A percentile compares a stretch with the other conserved stretches of the same genome.
phyloP scores from a whole-genome alignment of 2,329 filamentous ascomycete genomes.

The Myriangium duriaei region DNA sequence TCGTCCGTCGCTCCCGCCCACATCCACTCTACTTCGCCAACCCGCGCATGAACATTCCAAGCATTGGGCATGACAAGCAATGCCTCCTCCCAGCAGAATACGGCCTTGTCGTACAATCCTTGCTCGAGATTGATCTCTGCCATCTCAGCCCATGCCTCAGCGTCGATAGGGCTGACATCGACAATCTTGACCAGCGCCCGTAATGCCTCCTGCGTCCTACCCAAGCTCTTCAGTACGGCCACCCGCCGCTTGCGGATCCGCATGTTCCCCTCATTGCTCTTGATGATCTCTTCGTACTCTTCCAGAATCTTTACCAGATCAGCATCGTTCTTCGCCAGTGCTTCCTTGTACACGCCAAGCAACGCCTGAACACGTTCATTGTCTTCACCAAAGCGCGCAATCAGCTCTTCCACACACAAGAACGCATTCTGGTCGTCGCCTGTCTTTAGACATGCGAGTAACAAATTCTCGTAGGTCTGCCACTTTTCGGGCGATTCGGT shows the following conservation, averaged over 20 bases:
- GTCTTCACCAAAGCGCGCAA: constrained; percentile 63
- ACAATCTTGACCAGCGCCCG: constrained; percentile 61
- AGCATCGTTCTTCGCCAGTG: constrained; percentile 53
- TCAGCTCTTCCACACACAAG: constrained; percentile 61
- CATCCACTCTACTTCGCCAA: constrained; percentile 75
- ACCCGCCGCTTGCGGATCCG: constrained; percentile 75
- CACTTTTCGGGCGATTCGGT: constrained; percentile 69
- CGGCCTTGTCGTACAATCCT: constrained; percentile 67
- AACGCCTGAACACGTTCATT: constrained; percentile 84
- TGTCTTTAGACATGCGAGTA: constrained; percentile 71
- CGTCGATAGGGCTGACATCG: constrained; percentile 76
- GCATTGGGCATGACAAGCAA: constrained; percentile 77
- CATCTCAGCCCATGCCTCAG: constrained; percentile 86
- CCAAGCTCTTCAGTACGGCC: constrained; percentile 64
- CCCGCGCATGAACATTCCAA: constrained; percentile 86
- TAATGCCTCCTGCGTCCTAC: constrained; percentile 59
- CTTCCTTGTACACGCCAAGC: constrained; percentile 72
- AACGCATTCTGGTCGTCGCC: constrained; percentile 70
- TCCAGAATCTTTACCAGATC: constrained; percentile 58
- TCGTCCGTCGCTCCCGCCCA: constrained; percentile 31
- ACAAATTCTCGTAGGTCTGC: constrained; percentile 74
- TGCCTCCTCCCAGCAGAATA: constrained; percentile 84
- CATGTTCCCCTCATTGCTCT: constrained; percentile 65
- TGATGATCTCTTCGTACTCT: constrained; percentile 65
- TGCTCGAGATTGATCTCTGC: constrained; percentile 74